A percentile compares a stretch with the other conserved stretches of the same genome.
These are phyloP conservation scores for Salix caprea DNA, from an alignment of 345 rosid species.

Conservation along the genomic window DNA sequence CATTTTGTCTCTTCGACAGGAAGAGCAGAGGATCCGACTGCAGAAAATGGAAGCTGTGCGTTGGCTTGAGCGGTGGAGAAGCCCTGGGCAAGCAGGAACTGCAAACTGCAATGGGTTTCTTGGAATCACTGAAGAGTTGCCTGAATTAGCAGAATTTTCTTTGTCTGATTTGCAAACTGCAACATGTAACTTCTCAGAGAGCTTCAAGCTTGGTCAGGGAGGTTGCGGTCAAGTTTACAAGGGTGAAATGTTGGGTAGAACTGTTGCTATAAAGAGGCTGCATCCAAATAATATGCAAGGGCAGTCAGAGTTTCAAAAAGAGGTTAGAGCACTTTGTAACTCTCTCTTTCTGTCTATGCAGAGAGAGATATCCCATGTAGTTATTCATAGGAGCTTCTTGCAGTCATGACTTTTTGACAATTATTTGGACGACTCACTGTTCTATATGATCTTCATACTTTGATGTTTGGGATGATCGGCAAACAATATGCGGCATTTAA, in stretches of 20 bases:
- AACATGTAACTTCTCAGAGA: slow-evolving; percentile 69
- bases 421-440: not conserved
- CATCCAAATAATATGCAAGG: slow-evolving; percentile 62
- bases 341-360: not conserved
- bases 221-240: slow-evolving; percentile 65
- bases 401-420: not conserved
- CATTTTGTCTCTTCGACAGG: slow-evolving; percentile 48
- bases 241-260: slow-evolving; percentile 83
- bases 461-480: not conserved
- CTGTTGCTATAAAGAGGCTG: slow-evolving; percentile 63
- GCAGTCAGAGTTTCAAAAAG: slow-evolving; percentile 60
- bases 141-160: slow-evolving; percentile 55
- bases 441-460: not conserved
- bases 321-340: slow-evolving; percentile 37
- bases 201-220: slow-evolving; percentile 64
- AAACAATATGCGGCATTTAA: not conserved
- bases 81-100: slow-evolving; percentile 38
- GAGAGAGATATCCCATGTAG: not conserved
- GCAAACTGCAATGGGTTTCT: slow-evolving; percentile 41
- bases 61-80: slow-evolving; percentile 73
- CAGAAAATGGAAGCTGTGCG: slow-evolving; percentile 63
- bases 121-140: slow-evolving; percentile 49
- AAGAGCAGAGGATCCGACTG: slow-evolving; percentile 50
- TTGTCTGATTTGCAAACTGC: slow-evolving; percentile 54
- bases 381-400: not conserved